A percentile compares a stretch with the other conserved stretches of the same genome.
Evolutionary conservation across 495 filamentous ascomycete genomes (phyloP).

Genomic region (Annulohypoxylon stygium): DNA sequence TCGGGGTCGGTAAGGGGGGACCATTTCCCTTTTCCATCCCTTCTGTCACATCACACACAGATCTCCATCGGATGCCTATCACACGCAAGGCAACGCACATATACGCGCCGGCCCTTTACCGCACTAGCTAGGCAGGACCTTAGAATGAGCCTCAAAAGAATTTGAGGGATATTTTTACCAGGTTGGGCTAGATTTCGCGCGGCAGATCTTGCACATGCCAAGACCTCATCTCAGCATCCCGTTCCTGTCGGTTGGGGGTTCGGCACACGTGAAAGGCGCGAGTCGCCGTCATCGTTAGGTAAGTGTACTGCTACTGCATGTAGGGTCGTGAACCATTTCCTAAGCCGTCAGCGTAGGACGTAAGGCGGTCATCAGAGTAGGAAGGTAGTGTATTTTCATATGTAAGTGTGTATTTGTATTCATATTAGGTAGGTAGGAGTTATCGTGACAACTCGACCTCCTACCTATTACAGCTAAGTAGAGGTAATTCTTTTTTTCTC

Average conservation of each 20-base stretch:
- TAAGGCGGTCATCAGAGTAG: background rate
- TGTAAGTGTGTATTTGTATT: background rate
- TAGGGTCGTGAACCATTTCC: constrained; percentile 8
- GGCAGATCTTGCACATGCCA: constrained; percentile 22
- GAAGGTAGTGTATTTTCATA: background rate
- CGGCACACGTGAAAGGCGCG: background rate
- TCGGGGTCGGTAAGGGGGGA: constrained; percentile 15
- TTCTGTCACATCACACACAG: constrained; percentile 30
- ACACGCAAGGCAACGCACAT: constrained; percentile 13
- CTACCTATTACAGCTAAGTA: background rate
- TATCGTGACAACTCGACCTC: background rate
- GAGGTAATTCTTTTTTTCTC: no score
- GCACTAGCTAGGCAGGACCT: constrained; percentile 4
- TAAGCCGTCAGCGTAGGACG: background rate
- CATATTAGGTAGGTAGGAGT: background rate
- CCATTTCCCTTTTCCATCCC: background rate
- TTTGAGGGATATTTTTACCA: constrained; percentile 13
- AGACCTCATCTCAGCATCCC: constrained; percentile 22
- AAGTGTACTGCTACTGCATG: constrained; percentile 7
- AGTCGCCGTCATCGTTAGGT: background rate
- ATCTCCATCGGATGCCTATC: constrained; percentile 15
- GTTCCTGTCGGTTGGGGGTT: constrained; percentile 3
- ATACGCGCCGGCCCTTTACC: constrained; percentile 16
- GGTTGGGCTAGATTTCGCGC: constrained; percentile 11
- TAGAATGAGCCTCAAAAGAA: constrained; percentile 25